A percentile compares a stretch with the other conserved stretches of the same genome.
Evolutionary conservation across 73 alveolate genomes (phyloP).

Genomic region (Tetrahymena elliotti): DNA sequence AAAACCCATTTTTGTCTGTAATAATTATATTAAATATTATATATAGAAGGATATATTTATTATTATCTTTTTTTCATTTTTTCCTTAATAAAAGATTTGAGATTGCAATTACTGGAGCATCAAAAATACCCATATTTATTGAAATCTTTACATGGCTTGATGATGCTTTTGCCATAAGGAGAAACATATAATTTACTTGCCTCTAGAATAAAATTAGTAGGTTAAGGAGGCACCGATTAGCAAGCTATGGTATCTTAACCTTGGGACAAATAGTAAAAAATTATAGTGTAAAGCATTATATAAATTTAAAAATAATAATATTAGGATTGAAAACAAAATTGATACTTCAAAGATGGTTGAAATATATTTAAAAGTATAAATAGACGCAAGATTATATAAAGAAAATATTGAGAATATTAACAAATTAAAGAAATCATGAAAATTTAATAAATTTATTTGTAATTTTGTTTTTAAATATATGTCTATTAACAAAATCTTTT

Average conservation of each 20-base stretch:
- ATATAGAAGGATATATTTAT: no score
- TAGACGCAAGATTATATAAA: background rate
- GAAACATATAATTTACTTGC: conserved; percentile 10
- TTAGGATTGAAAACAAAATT: background rate
- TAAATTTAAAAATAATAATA: background rate
- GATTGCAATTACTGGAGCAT: conserved; percentile 21
- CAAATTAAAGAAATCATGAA: background rate
- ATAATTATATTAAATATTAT: background rate
- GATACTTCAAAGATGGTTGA: background rate
- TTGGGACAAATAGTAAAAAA: background rate
- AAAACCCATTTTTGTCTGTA: conserved; percentile 37
- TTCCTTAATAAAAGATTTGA: conserved; percentile 4
- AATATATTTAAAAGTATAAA: background rate
- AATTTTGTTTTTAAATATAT: no score
- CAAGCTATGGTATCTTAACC: background rate
- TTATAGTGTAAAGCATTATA: background rate
- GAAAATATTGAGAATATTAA: background rate
- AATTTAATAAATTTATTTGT: background rate
- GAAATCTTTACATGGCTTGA: conserved; percentile 28
- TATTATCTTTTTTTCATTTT: background rate
- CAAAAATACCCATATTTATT: conserved; percentile 25
- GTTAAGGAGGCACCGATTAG: background rate
- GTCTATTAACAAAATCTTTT: no score
- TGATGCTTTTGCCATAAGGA: conserved; percentile 43
- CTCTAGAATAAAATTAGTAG: conserved; percentile 18